phyloP scores from a whole-genome alignment of 306 rosid genomes.

The Adenanthera pavonina region DNA sequence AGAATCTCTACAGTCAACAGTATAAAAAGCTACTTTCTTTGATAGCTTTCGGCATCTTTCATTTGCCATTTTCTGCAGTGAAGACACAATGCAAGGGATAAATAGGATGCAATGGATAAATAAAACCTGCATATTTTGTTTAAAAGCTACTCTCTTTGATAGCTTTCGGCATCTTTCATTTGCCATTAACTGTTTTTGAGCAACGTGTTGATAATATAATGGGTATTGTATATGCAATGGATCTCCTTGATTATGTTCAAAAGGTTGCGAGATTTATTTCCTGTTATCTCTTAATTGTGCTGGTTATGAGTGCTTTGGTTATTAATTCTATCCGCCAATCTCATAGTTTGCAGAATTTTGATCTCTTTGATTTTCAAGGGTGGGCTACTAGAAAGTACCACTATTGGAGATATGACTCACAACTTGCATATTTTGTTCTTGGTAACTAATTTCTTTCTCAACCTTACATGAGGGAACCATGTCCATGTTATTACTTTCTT shows the following conservation, averaged over 20 bases:
- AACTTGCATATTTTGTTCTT: slow-evolving; percentile 98
- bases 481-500: not conserved
- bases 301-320: slow-evolving; percentile 44
- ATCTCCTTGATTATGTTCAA: slow-evolving; percentile 84
- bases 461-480: slow-evolving; percentile 15
- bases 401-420: slow-evolving; percentile 95
- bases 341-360: slow-evolving; percentile 65
- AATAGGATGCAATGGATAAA: slow-evolving; percentile 22
- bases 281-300: slow-evolving; percentile 18
- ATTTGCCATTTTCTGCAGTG: slow-evolving; percentile 72
- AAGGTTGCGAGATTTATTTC: slow-evolving; percentile 64
- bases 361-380: slow-evolving; percentile 90
- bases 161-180: slow-evolving; percentile 87
- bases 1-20: slow-evolving; percentile 92
- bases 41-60: slow-evolving; percentile 82
- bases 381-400: slow-evolving; percentile 80
- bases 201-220: slow-evolving; percentile 97
- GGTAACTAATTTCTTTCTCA: slow-evolving; percentile 62
- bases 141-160: slow-evolving; percentile 76
- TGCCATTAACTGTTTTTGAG: slow-evolving; percentile 91
- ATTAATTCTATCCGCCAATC: slow-evolving; percentile 54
- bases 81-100: slow-evolving; percentile 1
- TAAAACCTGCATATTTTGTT: too few species aligned
- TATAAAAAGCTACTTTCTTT: slow-evolving; percentile 79
- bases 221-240: slow-evolving; percentile 99